Evolutionary conservation across 768 basidiomycete species (phyloP).

Genomic region (Mycena alexandri): DNA sequence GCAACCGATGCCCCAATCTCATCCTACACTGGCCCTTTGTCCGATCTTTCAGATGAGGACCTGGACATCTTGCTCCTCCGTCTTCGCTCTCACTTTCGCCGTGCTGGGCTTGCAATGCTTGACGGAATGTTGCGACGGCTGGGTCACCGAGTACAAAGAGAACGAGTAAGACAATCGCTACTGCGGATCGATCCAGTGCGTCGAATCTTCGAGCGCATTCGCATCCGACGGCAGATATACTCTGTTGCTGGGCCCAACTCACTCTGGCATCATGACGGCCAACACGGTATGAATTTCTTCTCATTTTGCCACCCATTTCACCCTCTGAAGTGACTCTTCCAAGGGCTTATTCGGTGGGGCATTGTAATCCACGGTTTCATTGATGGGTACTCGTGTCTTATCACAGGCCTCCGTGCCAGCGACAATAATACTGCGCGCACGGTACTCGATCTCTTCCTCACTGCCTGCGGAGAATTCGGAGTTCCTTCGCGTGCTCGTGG

Average conservation of each 20-base stretch:
- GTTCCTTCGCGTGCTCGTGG: constrained; percentile 6
- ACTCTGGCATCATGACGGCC: constrained; percentile 49
- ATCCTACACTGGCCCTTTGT: constrained; percentile 18
- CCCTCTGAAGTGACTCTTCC: not conserved
- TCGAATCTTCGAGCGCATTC: constrained; percentile 32
- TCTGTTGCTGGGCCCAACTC: constrained; percentile 48
- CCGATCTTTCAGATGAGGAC: constrained; percentile 11
- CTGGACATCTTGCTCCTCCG: constrained; percentile 31
- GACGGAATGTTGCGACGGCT: constrained; percentile 38
- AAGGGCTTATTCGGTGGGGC: constrained; percentile 26
- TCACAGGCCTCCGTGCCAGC: constrained; percentile 21
- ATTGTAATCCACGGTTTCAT: constrained; percentile 26
- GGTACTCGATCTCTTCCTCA: constrained; percentile 11
- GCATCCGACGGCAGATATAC: constrained; percentile 40
- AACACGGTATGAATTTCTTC: constrained; percentile 16
- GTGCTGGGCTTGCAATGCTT: constrained; percentile 37
- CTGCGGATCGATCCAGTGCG: constrained; percentile 36
- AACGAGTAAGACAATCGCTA: constrained; percentile 33
- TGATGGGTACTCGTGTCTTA: constrained; percentile 18
- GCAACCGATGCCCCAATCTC: not conserved
- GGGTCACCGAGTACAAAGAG: constrained; percentile 27
- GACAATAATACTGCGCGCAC: constrained; percentile 17
- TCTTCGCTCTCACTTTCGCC: constrained; percentile 28
- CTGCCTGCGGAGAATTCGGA: not conserved
- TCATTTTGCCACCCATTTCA: not conserved